phyloP scores from a whole-genome alignment of 2,329 filamentous ascomycete genomes.

The Curvularia sp. region DNA sequence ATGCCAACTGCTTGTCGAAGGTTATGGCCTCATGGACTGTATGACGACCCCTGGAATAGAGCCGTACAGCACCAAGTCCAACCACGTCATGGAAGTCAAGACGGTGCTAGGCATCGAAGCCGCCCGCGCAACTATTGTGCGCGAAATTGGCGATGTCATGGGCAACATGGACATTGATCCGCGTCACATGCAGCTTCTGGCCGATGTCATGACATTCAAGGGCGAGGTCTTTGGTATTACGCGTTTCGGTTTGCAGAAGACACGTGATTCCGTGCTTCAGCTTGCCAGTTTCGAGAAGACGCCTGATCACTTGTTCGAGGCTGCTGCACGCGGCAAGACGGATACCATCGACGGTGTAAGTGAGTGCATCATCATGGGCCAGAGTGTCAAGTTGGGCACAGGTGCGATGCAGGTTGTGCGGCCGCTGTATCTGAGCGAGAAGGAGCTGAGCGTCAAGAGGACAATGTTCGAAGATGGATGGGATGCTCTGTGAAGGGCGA shows the following conservation, averaged over 20 bases:
- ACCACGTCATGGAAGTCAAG: slow-evolving; percentile 88
- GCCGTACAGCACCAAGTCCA: slow-evolving; percentile 75
- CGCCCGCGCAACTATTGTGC: slow-evolving; percentile 84
- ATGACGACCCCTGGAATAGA: slow-evolving; percentile 94
- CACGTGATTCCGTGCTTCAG: slow-evolving; percentile 92
- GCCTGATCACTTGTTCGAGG: slow-evolving; percentile 94
- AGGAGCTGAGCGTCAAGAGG: slow-evolving; percentile 36
- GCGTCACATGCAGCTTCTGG: slow-evolving; percentile 95
- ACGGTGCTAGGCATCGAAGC: slow-evolving; percentile 95
- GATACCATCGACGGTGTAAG: slow-evolving; percentile 92
- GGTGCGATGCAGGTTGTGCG: slow-evolving; percentile 90
- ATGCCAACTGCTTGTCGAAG: slow-evolving; percentile 77
- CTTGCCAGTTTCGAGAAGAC: slow-evolving; percentile 98
- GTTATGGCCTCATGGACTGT: slow-evolving; percentile 86
- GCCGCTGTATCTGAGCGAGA: slow-evolving; percentile 57
- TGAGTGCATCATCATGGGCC: slow-evolving; percentile 98
- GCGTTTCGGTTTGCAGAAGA: slow-evolving; percentile 93
- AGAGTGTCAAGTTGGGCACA: slow-evolving; percentile 89
- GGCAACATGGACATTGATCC: slow-evolving; percentile 94
- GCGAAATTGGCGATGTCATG: slow-evolving; percentile 91
- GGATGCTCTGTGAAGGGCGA: slow-evolving; percentile 35
- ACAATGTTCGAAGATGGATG: slow-evolving; percentile 49
- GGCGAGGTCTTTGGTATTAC: slow-evolving; percentile 97
- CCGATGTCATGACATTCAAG: slow-evolving; percentile 99
- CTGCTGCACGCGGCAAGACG: slow-evolving; percentile 87